Base-by-base conservation (phyloP, 140 eudicot species). In the Flaveria floridana region DNA sequence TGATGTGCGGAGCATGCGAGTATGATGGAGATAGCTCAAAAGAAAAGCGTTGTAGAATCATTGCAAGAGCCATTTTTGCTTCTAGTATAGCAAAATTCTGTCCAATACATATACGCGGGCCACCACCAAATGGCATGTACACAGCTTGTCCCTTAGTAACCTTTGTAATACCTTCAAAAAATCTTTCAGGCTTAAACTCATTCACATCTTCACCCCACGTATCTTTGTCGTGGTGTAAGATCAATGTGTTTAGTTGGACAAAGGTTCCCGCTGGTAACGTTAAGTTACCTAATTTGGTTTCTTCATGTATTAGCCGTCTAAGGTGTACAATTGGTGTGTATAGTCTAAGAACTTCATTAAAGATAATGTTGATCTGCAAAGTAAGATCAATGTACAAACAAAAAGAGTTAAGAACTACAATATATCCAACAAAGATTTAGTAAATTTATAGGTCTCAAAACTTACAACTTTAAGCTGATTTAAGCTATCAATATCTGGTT, bases 41-140 rank as follows among this genome's bases (percentile, higher is more conserved):
- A 20, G 78, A 59, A 56, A 80, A 84, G 28, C 67, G 53, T 44
- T 61, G 78, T 1, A 84, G 56, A 72, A 84, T 80, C 78, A 72
- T 72, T 10, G 80, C 58, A 14, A 84, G 52, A 14, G 78, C 71
- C 77, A 84, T 21, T 69, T 80, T 80, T 8, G 85, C 82, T 73
- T 84, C 87, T 0, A 77, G 14, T 13, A 84, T 7, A 19, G 87
- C 87, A 67, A 84, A 84, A 47, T 80, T 84, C 2, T 73, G 78
- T 5, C 87, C 87, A 2, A 84, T 67, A 37, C 84, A 84, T 25
- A 83, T 76, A 66, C 87, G 72, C 2, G 87, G 87, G 8, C 87
- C 87, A 65, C 87, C 80, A 23, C 82, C 63, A 46, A 84, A 80
- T 0, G 87, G 79, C 6, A 84, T 41, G 28, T 65, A 84, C 11